These are phyloP conservation scores for Solanum chmielewskii DNA, from an alignment of 257 asterid genomes.

Conservation along the genomic window DNA sequence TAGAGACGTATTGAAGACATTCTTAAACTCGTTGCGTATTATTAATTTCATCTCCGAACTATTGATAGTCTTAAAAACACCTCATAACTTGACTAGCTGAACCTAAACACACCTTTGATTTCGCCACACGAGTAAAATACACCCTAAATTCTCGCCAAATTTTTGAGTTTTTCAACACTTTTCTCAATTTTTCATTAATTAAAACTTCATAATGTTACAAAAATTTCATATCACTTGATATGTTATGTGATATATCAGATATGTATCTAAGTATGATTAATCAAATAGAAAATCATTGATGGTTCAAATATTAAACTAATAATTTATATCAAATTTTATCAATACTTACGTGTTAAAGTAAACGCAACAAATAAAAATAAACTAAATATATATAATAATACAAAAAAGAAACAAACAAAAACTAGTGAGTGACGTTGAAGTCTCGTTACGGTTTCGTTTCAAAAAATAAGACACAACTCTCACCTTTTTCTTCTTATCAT, in stretches of 20 bases:
- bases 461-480: conserved; percentile 10
- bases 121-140: no score
- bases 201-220: no score
- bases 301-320: fast-evolving
- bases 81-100: fast-evolving
- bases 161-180: background rate
- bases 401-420: background rate
- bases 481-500: conserved; percentile 4
- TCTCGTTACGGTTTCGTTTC: conserved; percentile 7
- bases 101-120: background rate
- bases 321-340: no score
- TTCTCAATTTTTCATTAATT: no score
- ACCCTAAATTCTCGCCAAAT: background rate
- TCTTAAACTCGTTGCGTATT: fast-evolving
- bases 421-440: conserved; percentile 8
- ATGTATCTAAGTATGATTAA: background rate
- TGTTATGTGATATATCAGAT: background rate
- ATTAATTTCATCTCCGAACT: no score
- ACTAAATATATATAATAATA: no score
- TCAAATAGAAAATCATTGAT: no score
- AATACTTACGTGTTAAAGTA: no score
- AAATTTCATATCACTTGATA: fast-evolving
- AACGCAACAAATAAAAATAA: fast-evolving
- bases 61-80: background rate
- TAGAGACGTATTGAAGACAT: fast-evolving